Base-by-base conservation (phyloP, 331 rosid species). In the Ulmus americana region DNA sequence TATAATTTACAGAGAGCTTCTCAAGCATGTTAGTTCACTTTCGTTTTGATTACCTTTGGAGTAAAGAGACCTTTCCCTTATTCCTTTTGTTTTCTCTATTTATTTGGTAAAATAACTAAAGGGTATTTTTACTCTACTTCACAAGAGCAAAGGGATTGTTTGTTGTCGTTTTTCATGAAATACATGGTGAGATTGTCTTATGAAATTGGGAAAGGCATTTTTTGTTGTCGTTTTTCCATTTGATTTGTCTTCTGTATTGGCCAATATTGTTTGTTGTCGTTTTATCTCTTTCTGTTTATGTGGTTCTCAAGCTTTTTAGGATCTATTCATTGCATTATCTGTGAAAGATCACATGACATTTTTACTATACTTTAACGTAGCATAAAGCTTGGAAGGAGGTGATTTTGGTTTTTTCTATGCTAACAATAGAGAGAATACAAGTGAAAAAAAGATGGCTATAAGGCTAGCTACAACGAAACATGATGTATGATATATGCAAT, bases 61-160 rank as follows among this genome's bases (percentile, higher is more conserved):
- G 62, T 35, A 22, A 61, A 70, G 68, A 51, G 8, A 22, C 39
- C 8, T 0, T 13, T 3, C 12, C 14, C 38, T 55, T 20, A 47
- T 48, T 39, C 51, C 49, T 10, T 39, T 3, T 5, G 20, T 47
- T 40, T 11, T 63, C 12, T 47, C 10, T 63, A 3, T 22, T 22
- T 50, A 63, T 47, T 60, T 60, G 64, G 64, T 42, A 16, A n/a
- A 41, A 40, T n/a, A 14, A 42, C 50, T 10, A 13, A 13, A 45
- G 39, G 1, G 10, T 58, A 10, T 41, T 35, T 39, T 4, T 8
- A n/a, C 50, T 62, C 0, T 38, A 49, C 20, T 35, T 40, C 69
- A 20, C 69, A 49, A 10, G 45, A 20, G 6, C 47, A 64, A 64
- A 49, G 47, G 46, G 59, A 40, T 64, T 51, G 49, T 64, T 49